Conservation (phyloP, 2,329 filamentous ascomycete species). For the Colletotrichum euphorbiae region DNA sequence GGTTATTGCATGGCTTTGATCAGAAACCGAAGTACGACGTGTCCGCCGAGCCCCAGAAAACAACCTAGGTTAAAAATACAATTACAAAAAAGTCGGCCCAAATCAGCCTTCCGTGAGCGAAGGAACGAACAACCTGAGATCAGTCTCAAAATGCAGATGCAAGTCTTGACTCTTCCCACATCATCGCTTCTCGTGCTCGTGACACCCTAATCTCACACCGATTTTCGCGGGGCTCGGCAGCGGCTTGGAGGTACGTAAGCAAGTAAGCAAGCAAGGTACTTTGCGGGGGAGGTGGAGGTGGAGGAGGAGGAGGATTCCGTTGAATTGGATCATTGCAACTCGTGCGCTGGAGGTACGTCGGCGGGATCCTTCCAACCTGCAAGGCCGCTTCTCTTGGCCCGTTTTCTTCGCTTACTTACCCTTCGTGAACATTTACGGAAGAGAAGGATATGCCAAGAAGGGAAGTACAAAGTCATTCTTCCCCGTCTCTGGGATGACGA, state of each 20-base stretch:
- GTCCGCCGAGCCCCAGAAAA: background rate
- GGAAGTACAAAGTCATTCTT: background rate
- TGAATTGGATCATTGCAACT: background rate
- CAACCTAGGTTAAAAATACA: constrained; percentile 1
- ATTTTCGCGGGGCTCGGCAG: background rate
- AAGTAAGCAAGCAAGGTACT: too few relatives aligned
- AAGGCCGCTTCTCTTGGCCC: background rate
- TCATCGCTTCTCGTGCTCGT: constrained; percentile 14
- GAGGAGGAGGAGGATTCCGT: background rate
- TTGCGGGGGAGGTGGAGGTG: background rate
- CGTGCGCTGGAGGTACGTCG: constrained; percentile 5
- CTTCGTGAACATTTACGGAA: background rate
- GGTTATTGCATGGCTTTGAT: background rate
- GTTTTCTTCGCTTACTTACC: background rate
- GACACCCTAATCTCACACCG: constrained; percentile 26
- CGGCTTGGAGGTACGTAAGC: constrained; percentile 1
- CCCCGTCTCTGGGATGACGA: background rate
- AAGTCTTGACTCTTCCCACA: background rate
- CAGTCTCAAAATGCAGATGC: background rate
- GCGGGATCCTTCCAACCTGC: constrained; percentile 18
- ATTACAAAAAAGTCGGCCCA: background rate
- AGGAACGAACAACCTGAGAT: background rate
- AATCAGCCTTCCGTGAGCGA: background rate
- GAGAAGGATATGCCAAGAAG: background rate
- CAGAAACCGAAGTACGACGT: background rate